Percentiles rank a stretch among this genome's conserved stretches.
Evolutionary conservation across 768 basidiomycete genomes (phyloP).

Genomic region (Leucogyrophana mollusca): DNA sequence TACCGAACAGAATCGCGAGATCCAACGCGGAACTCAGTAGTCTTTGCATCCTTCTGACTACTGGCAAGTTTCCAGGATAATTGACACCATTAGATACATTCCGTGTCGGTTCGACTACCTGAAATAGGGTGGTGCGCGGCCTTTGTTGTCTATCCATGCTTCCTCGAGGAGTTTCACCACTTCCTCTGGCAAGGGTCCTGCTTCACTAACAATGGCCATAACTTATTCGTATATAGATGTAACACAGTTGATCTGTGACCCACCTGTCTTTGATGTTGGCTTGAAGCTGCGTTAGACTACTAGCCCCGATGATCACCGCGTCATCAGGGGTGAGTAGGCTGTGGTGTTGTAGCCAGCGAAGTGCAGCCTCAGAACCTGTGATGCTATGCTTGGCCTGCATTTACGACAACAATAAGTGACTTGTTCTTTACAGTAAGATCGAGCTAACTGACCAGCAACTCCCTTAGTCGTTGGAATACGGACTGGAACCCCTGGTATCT

Average conservation of each 20-base stretch:
- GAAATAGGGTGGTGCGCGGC: not conserved
- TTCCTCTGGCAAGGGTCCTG: slow-evolving; percentile 1
- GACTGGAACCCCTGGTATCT: not conserved
- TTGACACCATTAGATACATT: too few relatives aligned
- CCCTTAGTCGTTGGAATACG: not conserved
- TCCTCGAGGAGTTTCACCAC: slow-evolving; percentile 1
- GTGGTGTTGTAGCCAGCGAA: slow-evolving; percentile 49
- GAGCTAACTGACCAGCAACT: not conserved
- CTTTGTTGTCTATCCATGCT: slow-evolving; percentile 3
- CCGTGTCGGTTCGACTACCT: too few relatives aligned
- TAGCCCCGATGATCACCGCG: slow-evolving; percentile 46
- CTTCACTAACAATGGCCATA: slow-evolving; percentile 1
- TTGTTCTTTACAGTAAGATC: not conserved
- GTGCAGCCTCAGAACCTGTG: slow-evolving; percentile 42
- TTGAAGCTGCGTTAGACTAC: slow-evolving; percentile 40
- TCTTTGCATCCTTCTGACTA: too few relatives aligned
- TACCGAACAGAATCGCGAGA: too few relatives aligned
- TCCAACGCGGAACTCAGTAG: too few relatives aligned
- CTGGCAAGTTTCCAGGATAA: too few relatives aligned
- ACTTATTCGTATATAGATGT: not conserved
- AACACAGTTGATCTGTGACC: not conserved
- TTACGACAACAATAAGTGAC: too few relatives aligned
- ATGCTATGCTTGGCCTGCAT: slow-evolving; percentile 23
- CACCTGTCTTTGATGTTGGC: not conserved
- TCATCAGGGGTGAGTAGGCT: slow-evolving; percentile 35